phyloP scores from a whole-genome alignment of 2,329 filamentous ascomycete genomes.

The Alternaria sp. region DNA sequence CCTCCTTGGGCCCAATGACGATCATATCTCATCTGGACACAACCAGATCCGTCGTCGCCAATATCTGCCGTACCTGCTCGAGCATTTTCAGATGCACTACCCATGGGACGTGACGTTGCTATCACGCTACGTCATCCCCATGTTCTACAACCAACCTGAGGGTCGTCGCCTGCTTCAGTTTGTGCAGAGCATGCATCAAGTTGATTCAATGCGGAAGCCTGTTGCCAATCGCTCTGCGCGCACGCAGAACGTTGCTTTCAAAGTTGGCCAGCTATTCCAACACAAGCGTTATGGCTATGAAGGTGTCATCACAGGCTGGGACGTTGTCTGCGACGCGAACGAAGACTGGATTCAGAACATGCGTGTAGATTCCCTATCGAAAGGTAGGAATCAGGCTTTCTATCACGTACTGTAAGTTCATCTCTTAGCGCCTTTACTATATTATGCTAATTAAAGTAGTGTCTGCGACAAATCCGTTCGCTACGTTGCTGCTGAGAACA shows the following conservation, averaged over 20 bases:
- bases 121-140: slow-evolving; percentile 69
- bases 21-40: slow-evolving; percentile 22
- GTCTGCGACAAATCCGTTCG: slow-evolving; percentile 71
- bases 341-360: slow-evolving; percentile 70
- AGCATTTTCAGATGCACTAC: slow-evolving; percentile 68
- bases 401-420: slow-evolving; percentile 83
- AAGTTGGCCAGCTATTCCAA: slow-evolving; percentile 80
- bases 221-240: slow-evolving; percentile 15
- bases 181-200: slow-evolving; percentile 61
- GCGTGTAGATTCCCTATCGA: slow-evolving; percentile 64
- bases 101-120: slow-evolving; percentile 76
- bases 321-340: slow-evolving; percentile 63
- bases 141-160: slow-evolving; percentile 61
- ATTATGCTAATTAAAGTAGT: slow-evolving; percentile 49
- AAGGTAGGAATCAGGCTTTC: slow-evolving; percentile 72
- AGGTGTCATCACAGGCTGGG: slow-evolving; percentile 90
- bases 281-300: slow-evolving; percentile 82
- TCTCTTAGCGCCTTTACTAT: slow-evolving; percentile 28
- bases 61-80: slow-evolving; percentile 68
- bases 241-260: slow-evolving; percentile 34
- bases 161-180: slow-evolving; percentile 62
- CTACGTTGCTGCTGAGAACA: slow-evolving; percentile 83
- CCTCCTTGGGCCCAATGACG: slow-evolving; percentile 46
- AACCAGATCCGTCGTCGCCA: slow-evolving; percentile 55
- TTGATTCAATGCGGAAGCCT: slow-evolving; percentile 62